Conservation (phyloP, 2,329 filamentous ascomycete species). For the Penicillium sp. region DNA sequence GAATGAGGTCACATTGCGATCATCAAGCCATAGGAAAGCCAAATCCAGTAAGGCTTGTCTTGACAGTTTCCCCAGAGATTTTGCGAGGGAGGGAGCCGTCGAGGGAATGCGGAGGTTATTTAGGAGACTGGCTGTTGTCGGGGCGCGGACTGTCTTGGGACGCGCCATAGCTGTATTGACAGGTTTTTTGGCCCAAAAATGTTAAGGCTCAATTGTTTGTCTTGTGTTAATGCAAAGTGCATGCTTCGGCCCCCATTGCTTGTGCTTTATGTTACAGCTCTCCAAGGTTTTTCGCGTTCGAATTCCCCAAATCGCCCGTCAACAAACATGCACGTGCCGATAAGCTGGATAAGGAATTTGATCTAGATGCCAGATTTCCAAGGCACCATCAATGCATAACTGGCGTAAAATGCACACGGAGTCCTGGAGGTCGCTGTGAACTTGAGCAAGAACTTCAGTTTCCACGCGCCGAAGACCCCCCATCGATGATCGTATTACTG, state of each 20-base stretch:
- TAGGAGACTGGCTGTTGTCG: slow-evolving; percentile 68
- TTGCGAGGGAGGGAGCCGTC: slow-evolving; percentile 60
- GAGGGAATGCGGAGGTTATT: slow-evolving; percentile 66
- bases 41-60: slow-evolving; percentile 68
- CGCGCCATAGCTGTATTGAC: slow-evolving; percentile 29
- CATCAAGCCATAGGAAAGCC: slow-evolving; percentile 72
- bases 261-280: background rate
- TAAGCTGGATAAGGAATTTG: background rate
- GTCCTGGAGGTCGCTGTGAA: background rate
- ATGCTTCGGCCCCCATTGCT: background rate
- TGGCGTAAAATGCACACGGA: background rate
- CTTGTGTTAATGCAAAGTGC: background rate
- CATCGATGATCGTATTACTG: no score
- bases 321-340: slow-evolving; percentile 10
- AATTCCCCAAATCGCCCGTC: background rate
- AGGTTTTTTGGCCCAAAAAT: background rate
- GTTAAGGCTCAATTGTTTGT: no score
- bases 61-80: slow-evolving; percentile 66
- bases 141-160: slow-evolving; percentile 47
- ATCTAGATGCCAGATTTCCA: background rate
- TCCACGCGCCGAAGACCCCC: no score
- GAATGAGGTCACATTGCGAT: slow-evolving; percentile 58
- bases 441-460: no score
- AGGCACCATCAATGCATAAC: background rate
- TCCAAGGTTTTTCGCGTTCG: background rate